Conservation (phyloP, 495 filamentous ascomycete species). For the Penicillium odoratum region DNA sequence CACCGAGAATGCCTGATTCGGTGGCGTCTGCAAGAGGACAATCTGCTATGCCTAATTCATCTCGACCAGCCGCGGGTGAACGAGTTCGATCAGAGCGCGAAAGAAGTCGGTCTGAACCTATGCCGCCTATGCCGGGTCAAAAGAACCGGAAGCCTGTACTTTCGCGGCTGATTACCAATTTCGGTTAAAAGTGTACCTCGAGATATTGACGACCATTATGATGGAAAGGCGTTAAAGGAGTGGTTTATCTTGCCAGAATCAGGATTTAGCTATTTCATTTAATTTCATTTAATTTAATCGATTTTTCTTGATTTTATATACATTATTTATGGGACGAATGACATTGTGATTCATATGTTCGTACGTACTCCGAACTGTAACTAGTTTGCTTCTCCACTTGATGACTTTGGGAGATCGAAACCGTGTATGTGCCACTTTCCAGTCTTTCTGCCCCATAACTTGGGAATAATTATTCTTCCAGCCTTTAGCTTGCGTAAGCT, state of each 20-base stretch:
- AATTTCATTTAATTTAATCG: no score
- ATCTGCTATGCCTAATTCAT: slow-evolving; percentile 15
- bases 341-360: no score
- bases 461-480: no score
- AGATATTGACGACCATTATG: no score
- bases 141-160: slow-evolving; percentile 34
- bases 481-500: no score
- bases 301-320: no score
- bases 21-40: slow-evolving; percentile 12
- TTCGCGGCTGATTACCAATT: slow-evolving; percentile 43
- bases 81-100: slow-evolving; percentile 17
- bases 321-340: no score
- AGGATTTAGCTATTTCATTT: no score
- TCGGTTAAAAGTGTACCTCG: slow-evolving; percentile 14
- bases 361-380: no score
- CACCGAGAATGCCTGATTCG: slow-evolving; percentile 8
- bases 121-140: slow-evolving; percentile 11
- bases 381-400: background rate
- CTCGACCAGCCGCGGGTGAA: slow-evolving; percentile 4
- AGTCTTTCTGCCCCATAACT: background rate
- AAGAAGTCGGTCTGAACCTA: slow-evolving; percentile 26
- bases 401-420: slow-evolving; percentile 9
- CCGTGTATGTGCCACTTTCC: slow-evolving; percentile 11
- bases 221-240: no score
- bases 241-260: no score